phyloP scores from a whole-genome alignment of 257 asterid genomes.

The Eucommia ulmoides region DNA sequence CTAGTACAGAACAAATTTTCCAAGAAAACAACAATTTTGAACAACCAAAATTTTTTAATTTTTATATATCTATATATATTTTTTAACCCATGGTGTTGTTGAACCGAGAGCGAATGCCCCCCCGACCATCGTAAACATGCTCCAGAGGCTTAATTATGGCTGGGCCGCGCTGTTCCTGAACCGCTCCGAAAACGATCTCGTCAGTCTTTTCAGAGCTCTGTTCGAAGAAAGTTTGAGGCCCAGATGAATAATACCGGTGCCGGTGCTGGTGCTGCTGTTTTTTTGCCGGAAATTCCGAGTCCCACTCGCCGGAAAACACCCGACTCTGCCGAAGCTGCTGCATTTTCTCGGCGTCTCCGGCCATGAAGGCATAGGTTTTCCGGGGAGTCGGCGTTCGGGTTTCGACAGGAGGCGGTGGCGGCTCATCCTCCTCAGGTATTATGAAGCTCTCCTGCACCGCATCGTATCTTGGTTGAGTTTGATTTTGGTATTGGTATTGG shows the following conservation, averaged over 20 bases:
- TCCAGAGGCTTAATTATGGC: conserved; percentile 67
- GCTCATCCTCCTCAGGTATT: conserved; percentile 67
- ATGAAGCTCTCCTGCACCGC: conserved; percentile 79
- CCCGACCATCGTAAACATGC: conserved; percentile 36
- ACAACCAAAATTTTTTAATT: too few species aligned
- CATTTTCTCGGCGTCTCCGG: conserved; percentile 75
- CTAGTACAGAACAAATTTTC: too few species aligned
- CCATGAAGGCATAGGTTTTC: conserved; percentile 88
- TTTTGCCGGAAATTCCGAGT: conserved; percentile 34
- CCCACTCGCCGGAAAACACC: conserved; percentile 70
- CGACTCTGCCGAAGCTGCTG: conserved; percentile 74
- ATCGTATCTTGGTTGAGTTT: conserved; percentile 34
- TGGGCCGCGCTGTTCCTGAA: conserved; percentile 38
- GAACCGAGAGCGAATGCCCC: too few species aligned
- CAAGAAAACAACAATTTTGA: too few species aligned
- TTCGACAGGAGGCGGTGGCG: conserved; percentile 77
- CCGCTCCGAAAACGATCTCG: conserved; percentile 82
- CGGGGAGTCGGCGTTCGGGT: conserved; percentile 73
- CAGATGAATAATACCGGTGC: conserved; percentile 45
- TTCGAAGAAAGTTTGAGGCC: conserved; percentile 63
- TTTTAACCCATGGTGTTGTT: too few species aligned
- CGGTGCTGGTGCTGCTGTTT: conserved; percentile 25
- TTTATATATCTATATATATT: too few species aligned
- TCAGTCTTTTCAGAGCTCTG: conserved; percentile 44
- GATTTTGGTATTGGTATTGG: conserved; percentile 26